A percentile compares a stretch with the other conserved stretches of the same genome.
Conservation (phyloP, 2,329 filamentous ascomycete genomes). For the Fusarium virguliforme region DNA sequence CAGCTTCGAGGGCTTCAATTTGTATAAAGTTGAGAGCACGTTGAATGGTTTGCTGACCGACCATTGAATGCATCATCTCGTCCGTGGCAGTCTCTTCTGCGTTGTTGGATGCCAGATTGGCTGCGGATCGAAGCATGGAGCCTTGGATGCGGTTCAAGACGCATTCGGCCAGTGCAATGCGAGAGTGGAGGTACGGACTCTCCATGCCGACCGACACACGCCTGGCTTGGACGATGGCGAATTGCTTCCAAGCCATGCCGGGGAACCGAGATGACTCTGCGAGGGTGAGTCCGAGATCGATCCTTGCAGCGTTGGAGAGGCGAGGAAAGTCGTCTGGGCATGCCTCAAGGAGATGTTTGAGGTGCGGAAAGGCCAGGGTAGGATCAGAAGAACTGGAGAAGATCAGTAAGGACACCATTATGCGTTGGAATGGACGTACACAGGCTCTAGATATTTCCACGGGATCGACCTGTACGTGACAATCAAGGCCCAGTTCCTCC, state of each 20-base stretch:
- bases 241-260: background rate
- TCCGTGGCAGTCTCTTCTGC: background rate
- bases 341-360: background rate
- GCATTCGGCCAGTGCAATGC: background rate
- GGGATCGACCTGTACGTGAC: conserved; percentile 4
- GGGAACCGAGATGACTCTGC: background rate
- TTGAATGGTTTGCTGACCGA: background rate
- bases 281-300: conserved; percentile 6
- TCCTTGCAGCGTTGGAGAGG: background rate
- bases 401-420: background rate
- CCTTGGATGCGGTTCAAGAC: background rate
- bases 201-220: background rate
- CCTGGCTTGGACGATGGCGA: background rate
- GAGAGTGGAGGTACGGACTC: background rate
- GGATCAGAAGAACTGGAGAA: background rate
- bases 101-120: background rate
- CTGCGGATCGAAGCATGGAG: conserved; percentile 1
- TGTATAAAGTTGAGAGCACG: conserved; percentile 6
- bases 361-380: background rate
- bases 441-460: conserved; percentile 3
- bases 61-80: background rate
- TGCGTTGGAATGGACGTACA: background rate
- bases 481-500: conserved; percentile 2
- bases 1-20: background rate
- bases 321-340: background rate